Base-by-base conservation (phyloP, 176 grass and related monocot species). In the Dendrocalamus sinicus region DNA sequence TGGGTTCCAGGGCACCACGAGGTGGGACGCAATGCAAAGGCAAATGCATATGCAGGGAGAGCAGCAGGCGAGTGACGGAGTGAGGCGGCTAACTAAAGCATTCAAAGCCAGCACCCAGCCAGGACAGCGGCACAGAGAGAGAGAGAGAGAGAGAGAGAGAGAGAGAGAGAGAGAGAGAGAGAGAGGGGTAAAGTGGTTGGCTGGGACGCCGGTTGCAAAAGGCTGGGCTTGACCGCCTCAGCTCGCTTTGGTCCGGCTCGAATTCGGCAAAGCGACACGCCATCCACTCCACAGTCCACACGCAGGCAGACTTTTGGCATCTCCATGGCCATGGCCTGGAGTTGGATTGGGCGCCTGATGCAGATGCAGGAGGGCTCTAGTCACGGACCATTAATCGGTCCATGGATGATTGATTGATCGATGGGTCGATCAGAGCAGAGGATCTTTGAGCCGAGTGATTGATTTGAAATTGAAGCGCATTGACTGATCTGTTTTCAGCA, bases 201-300 rank as follows among this genome's bases (percentile, higher is more conserved):
- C 76, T 70, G 77, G 75, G 86, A 76, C 39, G 43, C 37, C 66
- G 69, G 68, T 22, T 50, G 54, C 52, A 71, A 94, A 91, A 92
- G 88, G 60, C 45, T 79, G 70, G 70, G 83, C 90, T 89, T 91
- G 90, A 94, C 89, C 78, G 86, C 69, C 76, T 71, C 72, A 68
- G 58, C 83, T 82, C 71, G 28, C 76, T 86, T 67, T 75, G 76
- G 41, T 39, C 43, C 41, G 32, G 46, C 65, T 82, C 55, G 26
- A 67, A 72, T 85, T 53, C 16, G 62, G 82, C 86, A 68, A 77
- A 83, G 79, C 71, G 40, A 57, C 28, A 17, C 22, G 59, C 44
- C 44, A 39, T 19, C 41, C 43, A 24, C 11, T 7, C 46, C 11
- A 47, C 11, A 47, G 43, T 12, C 4, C 58, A 60, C 22, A 12